Evolutionary conservation across 306 rosid genomes (phyloP).

Genomic region (Castanospermum australe): DNA sequence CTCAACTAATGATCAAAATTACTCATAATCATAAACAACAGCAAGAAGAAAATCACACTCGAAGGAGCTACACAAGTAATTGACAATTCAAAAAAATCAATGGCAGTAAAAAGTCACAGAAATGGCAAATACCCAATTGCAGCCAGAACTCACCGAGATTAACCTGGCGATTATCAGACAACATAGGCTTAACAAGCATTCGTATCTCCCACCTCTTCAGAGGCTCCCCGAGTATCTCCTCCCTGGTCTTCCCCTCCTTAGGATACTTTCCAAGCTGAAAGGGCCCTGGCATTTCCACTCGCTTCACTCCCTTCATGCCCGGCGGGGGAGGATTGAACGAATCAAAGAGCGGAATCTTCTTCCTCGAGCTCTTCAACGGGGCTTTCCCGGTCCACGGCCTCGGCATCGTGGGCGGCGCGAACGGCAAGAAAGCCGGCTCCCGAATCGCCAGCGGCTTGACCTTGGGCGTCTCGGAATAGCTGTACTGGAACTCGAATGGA

Average conservation of each 20-base stretch:
- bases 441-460: slow-evolving; percentile 85
- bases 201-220: slow-evolving; percentile 74
- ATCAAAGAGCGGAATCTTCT: slow-evolving; percentile 71
- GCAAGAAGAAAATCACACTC: background rate
- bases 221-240: slow-evolving; percentile 86
- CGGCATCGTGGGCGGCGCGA: slow-evolving; percentile 87
- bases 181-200: slow-evolving; percentile 63
- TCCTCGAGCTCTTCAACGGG: slow-evolving; percentile 80
- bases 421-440: slow-evolving; percentile 89
- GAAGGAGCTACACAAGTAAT: background rate
- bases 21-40: background rate
- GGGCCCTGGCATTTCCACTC: slow-evolving; percentile 67
- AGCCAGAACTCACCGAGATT: slow-evolving; percentile 67
- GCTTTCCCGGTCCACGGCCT: slow-evolving; percentile 98
- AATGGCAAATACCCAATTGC: background rate
- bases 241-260: slow-evolving; percentile 51
- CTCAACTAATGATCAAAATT: background rate
- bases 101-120: background rate
- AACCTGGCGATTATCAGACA: slow-evolving; percentile 77
- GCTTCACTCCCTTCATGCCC: slow-evolving; percentile 55
- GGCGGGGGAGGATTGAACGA: slow-evolving; percentile 62
- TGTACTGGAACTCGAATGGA: slow-evolving; percentile 89
- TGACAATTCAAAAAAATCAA: background rate
- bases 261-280: slow-evolving; percentile 57
- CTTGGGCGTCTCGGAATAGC: slow-evolving; percentile 92